Percentiles rank a stretch among this genome's conserved stretches.
Evolutionary conservation across 2,329 filamentous ascomycete genomes (phyloP).

Genomic region (Raffaelea ambrosiae): DNA sequence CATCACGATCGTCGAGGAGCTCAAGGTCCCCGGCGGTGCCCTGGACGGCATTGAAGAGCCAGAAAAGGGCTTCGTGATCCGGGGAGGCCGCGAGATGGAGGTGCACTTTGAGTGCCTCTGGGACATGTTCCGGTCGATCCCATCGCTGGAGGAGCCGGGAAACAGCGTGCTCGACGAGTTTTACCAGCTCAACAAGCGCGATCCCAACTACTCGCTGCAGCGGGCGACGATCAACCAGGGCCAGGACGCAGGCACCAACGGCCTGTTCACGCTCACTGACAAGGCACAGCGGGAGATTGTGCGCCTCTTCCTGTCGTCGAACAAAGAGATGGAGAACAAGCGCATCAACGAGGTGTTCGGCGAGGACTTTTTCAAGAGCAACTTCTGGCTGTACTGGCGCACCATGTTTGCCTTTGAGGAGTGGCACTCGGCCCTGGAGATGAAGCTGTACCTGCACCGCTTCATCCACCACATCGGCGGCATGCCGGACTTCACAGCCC

Average conservation of each 20-base stretch:
- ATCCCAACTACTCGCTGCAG: conserved; percentile 18
- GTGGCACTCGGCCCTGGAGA: conserved; percentile 27
- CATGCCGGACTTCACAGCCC: conserved; percentile 21
- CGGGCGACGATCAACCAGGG: conserved; percentile 20
- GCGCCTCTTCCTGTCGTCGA: conserved; percentile 20
- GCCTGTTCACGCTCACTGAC: conserved; percentile 18
- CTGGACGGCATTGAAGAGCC: conserved; percentile 20
- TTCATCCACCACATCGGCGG: conserved; percentile 20
- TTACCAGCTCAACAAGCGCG: conserved; percentile 21
- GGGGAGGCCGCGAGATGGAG: conserved; percentile 24
- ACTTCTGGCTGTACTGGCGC: conserved; percentile 28
- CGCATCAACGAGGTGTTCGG: conserved; percentile 20
- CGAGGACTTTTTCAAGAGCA: conserved; percentile 23
- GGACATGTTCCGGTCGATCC: conserved; percentile 21
- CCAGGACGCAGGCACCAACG: conserved; percentile 17
- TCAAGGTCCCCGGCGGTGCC: conserved; percentile 20
- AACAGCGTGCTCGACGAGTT: conserved; percentile 22
- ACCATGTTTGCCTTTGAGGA: conserved; percentile 26
- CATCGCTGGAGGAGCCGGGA: conserved; percentile 18
- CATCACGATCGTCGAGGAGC: conserved; percentile 25
- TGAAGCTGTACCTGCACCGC: conserved; percentile 24
- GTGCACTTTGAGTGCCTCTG: conserved; percentile 23
- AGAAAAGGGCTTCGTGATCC: conserved; percentile 25
- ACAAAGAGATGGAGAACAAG: conserved; percentile 18
- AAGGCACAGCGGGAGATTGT: conserved; percentile 22